Percentiles rank a stretch among this genome's conserved stretches.
These are phyloP conservation scores for Saccharomycopsis synnaedendra DNA, from an alignment of 805 yeast species.

Conservation along the genomic window DNA sequence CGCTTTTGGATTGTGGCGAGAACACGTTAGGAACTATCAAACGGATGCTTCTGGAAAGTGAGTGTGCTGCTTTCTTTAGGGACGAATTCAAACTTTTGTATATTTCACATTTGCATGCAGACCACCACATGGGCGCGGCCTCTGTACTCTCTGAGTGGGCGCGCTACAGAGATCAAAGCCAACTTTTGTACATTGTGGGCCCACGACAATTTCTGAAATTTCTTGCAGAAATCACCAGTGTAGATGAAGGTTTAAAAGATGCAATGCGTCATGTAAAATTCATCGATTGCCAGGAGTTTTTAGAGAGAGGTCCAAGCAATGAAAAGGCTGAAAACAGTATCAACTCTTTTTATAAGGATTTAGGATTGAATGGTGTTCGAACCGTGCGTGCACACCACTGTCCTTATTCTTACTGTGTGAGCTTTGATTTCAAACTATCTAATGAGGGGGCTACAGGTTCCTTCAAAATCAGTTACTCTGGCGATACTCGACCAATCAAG, in stretches of 20 bases:
- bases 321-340: constrained; percentile 16
- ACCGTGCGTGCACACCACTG: constrained; percentile 83
- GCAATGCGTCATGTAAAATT: constrained; percentile 32
- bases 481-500: constrained; percentile 78
- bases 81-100: constrained; percentile 54
- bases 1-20: constrained; percentile 91
- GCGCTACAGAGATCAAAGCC: constrained; percentile 26
- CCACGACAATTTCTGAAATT: constrained; percentile 71
- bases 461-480: constrained; percentile 80
- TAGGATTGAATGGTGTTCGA: constrained; percentile 32
- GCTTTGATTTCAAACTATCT: constrained; percentile 34
- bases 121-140: constrained; percentile 83
- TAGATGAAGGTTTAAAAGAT: constrained; percentile 15
- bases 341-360: constrained; percentile 26
- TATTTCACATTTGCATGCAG: constrained; percentile 91
- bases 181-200: constrained; percentile 43
- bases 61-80: constrained; percentile 30
- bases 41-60: constrained; percentile 45
- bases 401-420: constrained; percentile 63
- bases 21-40: constrained; percentile 67
- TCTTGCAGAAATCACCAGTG: constrained; percentile 49
- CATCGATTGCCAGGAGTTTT: constrained; percentile 50
- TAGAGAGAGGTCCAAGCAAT: background rate
- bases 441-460: constrained; percentile 1
- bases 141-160: constrained; percentile 64